Evolutionary conservation across 306 rosid species (phyloP).

Genomic region (Luffa aegyptiaca): DNA sequence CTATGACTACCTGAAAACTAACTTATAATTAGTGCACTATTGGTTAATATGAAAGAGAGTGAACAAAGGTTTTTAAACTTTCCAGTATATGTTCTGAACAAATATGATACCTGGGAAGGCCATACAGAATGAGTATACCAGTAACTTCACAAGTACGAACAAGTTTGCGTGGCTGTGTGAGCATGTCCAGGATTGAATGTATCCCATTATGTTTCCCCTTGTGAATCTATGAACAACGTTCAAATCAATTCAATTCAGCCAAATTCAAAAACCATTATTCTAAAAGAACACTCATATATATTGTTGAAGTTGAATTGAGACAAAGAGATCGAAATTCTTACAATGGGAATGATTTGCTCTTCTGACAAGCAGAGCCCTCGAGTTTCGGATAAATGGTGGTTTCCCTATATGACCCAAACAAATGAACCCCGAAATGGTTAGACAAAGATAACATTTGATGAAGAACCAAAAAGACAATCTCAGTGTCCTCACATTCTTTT

Average conservation of each 20-base stretch:
- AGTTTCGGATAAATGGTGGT: conserved; percentile 82
- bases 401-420: conserved; percentile 44
- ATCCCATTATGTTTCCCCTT: conserved; percentile 63
- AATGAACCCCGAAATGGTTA: neutral
- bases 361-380: conserved; percentile 93
- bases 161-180: conserved; percentile 62
- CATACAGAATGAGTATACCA: conserved; percentile 88
- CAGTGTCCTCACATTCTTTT: conserved; percentile 44
- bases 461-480: neutral
- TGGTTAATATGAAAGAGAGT: neutral
- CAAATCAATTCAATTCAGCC: neutral
- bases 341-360: conserved; percentile 44
- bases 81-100: neutral
- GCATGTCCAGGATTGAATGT: conserved; percentile 51
- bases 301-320: neutral
- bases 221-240: conserved; percentile 37
- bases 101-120: conserved; percentile 80
- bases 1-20: neutral
- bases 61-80: neutral
- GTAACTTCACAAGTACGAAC: conserved; percentile 80
- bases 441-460: neutral
- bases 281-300: neutral
- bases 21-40: neutral
- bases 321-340: neutral
- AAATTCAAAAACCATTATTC: neutral